Conservation (phyloP, 768 basidiomycete species). For the Phylloporus scabripes region DNA sequence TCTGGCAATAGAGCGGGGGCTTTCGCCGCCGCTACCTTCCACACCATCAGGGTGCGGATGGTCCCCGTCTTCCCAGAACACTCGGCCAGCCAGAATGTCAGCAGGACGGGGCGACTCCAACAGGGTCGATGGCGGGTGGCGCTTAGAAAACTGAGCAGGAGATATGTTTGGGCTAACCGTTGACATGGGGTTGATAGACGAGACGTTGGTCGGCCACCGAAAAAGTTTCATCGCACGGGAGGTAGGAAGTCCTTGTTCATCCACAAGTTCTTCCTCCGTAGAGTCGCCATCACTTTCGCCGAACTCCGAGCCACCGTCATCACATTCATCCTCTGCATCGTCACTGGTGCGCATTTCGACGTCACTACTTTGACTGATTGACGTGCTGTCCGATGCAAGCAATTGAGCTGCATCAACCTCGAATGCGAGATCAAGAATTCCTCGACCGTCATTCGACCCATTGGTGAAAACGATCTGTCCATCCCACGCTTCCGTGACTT, state of each 20-base stretch:
- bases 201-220: constrained; percentile 55
- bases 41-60: constrained; percentile 33
- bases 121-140: constrained; percentile 24
- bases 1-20: constrained; percentile 13
- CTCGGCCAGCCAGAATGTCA: constrained; percentile 61
- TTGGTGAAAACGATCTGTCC: constrained; percentile 73
- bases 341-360: constrained; percentile 41
- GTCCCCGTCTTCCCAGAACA: constrained; percentile 48
- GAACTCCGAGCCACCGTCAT: constrained; percentile 44
- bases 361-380: constrained; percentile 49
- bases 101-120: constrained; percentile 50
- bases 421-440: constrained; percentile 63
- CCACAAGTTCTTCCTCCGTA: constrained; percentile 82
- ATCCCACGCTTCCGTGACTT: constrained; percentile 69
- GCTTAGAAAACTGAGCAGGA: constrained; percentile 36
- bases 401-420: constrained; percentile 56
- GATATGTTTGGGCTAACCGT: constrained; percentile 58
- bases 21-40: constrained; percentile 31
- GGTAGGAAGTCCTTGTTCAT: constrained; percentile 65
- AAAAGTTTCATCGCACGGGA: constrained; percentile 71
- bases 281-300: constrained; percentile 65
- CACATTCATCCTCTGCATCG: constrained; percentile 26
- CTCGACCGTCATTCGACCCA: constrained; percentile 43
- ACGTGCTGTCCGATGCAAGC: constrained; percentile 43
- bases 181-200: constrained; percentile 70